Percentiles rank a stretch among this genome's conserved stretches.
phyloP scores from a whole-genome alignment of 768 basidiomycete genomes.

The Phylloporus sp. region DNA sequence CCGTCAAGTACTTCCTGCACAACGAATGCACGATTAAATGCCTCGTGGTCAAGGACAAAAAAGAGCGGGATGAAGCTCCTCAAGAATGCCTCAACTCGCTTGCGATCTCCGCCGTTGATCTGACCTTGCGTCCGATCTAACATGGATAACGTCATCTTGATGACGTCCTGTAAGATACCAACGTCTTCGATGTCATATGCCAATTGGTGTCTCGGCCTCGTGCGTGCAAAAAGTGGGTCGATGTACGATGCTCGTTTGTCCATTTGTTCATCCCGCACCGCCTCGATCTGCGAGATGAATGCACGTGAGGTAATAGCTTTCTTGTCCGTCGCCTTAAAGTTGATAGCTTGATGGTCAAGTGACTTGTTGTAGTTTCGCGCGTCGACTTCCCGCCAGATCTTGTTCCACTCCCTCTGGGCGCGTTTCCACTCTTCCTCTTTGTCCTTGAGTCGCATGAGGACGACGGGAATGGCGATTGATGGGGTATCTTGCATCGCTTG shows the following conservation, averaged over 20 bases:
- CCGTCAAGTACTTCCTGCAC: constrained; percentile 60
- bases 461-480: constrained; percentile 82
- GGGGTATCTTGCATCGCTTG: constrained; percentile 92
- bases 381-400: constrained; percentile 97
- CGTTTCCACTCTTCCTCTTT: constrained; percentile 99
- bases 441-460: constrained; percentile 83
- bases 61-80: constrained; percentile 74
- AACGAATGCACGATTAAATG: constrained; percentile 69
- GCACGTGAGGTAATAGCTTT: constrained; percentile 71
- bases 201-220: constrained; percentile 72
- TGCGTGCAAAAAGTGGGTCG: constrained; percentile 52
- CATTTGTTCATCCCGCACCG: constrained; percentile 77
- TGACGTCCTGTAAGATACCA: constrained; percentile 74
- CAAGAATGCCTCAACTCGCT: constrained; percentile 78
- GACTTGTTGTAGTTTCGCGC: constrained; percentile 91
- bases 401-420: constrained; percentile 97
- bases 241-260: constrained; percentile 62
- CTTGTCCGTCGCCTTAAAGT: constrained; percentile 90
- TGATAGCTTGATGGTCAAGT: constrained; percentile 89
- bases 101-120: constrained; percentile 67
- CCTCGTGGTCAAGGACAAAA: constrained; percentile 67
- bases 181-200: constrained; percentile 73
- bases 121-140: constrained; percentile 84
- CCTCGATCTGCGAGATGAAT: constrained; percentile 82
- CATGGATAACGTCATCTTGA: constrained; percentile 88